These are phyloP conservation scores for Phytophthora tentaculata DNA, from an alignment of 352 stramenopile genomes.

Conservation along the genomic window DNA sequence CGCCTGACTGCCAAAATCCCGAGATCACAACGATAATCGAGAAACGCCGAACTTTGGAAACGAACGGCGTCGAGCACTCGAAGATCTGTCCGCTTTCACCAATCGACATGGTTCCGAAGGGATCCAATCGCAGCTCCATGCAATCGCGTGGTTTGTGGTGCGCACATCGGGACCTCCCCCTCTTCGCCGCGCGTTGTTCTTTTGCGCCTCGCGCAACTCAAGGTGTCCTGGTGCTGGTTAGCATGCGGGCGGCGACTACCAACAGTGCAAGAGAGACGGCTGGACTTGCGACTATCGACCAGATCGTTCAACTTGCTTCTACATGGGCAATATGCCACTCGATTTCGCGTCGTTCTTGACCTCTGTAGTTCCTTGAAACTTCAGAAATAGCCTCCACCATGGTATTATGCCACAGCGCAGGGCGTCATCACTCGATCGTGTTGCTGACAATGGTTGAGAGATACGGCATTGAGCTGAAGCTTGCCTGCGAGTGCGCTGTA, in stretches of 20 bases:
- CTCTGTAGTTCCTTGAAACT: neutral
- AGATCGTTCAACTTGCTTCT: constrained; percentile 23
- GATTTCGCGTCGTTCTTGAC: neutral
- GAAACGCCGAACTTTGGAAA: neutral
- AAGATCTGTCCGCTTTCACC: constrained; percentile 18
- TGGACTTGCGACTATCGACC: constrained; percentile 5
- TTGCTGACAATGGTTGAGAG: constrained; percentile 10
- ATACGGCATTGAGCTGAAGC: constrained; percentile 13
- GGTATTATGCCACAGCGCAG: neutral
- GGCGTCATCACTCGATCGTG: constrained; percentile 31
- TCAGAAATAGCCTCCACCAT: constrained; percentile 6
- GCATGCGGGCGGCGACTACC: constrained; percentile 36
- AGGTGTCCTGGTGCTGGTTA: constrained; percentile 33
- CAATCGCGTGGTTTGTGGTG: too few relatives aligned
- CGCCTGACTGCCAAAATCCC: constrained; percentile 4
- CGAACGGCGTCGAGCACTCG: neutral
- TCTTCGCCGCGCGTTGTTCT: constrained; percentile 27
- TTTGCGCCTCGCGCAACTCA: constrained; percentile 31
- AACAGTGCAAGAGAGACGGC: constrained; percentile 26
- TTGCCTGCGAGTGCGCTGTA: neutral
- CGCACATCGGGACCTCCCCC: constrained; percentile 9
- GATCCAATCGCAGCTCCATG: neutral
- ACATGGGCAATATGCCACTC: constrained; percentile 12
- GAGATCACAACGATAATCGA: neutral
- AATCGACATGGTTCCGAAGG: constrained; percentile 22